Evolutionary conservation across 176 grass and related monocot genomes (phyloP), one percentile per base, ranked within the genome.

Genomic region (Musa schizocarpa): DNA sequence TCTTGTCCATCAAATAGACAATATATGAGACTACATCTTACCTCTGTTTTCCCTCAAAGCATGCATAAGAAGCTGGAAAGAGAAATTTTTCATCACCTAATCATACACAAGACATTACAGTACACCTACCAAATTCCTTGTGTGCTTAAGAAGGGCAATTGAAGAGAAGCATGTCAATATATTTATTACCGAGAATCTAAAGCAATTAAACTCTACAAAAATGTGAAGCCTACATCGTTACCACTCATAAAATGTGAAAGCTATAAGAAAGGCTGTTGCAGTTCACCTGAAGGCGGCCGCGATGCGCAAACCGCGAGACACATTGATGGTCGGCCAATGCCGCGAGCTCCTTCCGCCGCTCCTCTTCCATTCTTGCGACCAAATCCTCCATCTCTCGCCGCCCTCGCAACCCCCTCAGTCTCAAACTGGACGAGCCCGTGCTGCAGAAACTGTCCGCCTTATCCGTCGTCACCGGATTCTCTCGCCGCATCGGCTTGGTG

Each of bases 261-360:
- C 14, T 13, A 22, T 12, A 13, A 25, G 25, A 16, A 26, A 14
- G 3, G 24, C 25, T 13, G 9, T 29, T 68, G 65, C 24, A 70
- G 50, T 50, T 76, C 69, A 99, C 95, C 86, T 99, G 90, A 80
- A 94, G 89, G 69, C 86, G 87, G 23, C 90, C 90, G 51, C 87
- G 92, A 63, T 90, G 78, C 9, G 61, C 50, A 79, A 99, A 99
- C 14, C 79, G 73, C 0, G 95, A 94, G 2, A 99, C 95, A 57
- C 25, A 58, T 9, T 78, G 95, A 1, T 77, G 85, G 9, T 94
- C 84, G 19, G 82, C 78, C 50, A 99, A 56, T 14, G 61, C 83
- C 14, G 70, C 69, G 49, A 99, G 77, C 86, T 99, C 95, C 53
- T 78, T 74, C 66, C 68, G 86, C 80, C 95, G 82, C 2, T 84